A percentile compares a stretch with the other conserved stretches of the same genome.
phyloP scores from a whole-genome alignment of 805 yeast species.

The Zygosaccharomyces rouxii region DNA sequence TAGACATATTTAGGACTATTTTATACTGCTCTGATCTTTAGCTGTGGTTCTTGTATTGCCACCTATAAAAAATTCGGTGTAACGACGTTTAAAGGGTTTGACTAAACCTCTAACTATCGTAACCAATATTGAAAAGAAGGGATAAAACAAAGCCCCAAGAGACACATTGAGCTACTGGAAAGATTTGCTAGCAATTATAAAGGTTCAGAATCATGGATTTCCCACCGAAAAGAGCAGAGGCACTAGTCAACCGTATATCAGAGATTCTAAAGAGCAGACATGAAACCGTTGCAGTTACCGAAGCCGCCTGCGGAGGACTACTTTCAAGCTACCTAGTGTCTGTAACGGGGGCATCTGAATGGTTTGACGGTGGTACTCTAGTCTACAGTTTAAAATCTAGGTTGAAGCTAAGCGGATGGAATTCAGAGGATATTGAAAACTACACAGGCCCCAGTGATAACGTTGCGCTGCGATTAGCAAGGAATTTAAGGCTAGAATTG shows the following conservation, averaged over 20 bases:
- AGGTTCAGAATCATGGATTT: conserved; percentile 35
- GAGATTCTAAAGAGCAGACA: conserved; percentile 45
- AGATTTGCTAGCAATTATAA: neutral
- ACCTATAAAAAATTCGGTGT: neutral
- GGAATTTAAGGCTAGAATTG: conserved; percentile 72
- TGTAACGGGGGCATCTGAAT: conserved; percentile 79
- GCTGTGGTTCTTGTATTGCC: neutral
- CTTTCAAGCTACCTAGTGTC: conserved; percentile 75
- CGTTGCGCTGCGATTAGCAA: conserved; percentile 70
- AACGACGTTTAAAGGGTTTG: neutral
- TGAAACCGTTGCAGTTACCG: conserved; percentile 74
- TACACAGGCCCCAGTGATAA: conserved; percentile 81
- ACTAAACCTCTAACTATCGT: neutral
- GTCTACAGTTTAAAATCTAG: conserved; percentile 75
- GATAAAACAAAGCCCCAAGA: neutral
- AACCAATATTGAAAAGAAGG: neutral
- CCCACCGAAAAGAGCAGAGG: conserved; percentile 55
- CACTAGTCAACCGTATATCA: conserved; percentile 55
- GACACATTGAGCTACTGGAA: neutral
- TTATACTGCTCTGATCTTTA: neutral
- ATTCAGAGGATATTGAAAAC: conserved; percentile 57
- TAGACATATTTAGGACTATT: conserved; percentile 10
- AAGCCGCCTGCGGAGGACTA: conserved; percentile 88
- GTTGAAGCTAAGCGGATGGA: conserved; percentile 74
- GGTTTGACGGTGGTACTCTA: conserved; percentile 79